phyloP scores from a whole-genome alignment of 2,329 filamentous ascomycete species.

The Hypomyces perniciosus region DNA sequence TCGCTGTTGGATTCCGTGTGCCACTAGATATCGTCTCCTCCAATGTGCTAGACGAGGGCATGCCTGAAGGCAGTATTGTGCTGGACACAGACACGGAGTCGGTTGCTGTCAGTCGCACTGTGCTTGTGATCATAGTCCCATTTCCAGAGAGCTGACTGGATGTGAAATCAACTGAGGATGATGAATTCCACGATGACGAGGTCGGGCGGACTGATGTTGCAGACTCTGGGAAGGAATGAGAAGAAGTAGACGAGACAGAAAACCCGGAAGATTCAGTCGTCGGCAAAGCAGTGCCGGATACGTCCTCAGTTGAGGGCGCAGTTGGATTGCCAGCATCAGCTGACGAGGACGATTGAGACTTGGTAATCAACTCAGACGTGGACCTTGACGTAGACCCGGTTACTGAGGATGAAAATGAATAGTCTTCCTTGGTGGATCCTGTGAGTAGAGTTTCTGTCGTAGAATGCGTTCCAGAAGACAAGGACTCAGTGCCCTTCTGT shows the following conservation, averaged over 20 bases:
- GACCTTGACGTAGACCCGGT: neutral
- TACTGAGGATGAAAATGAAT: conserved; percentile 6
- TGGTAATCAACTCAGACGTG: neutral
- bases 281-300: conserved; percentile 3
- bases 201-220: neutral
- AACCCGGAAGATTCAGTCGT: neutral
- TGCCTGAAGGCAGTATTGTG: neutral
- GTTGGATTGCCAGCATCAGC: neutral
- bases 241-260: neutral
- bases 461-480: conserved; percentile 3
- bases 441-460: conserved; percentile 2
- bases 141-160: neutral
- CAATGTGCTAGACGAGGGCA: neutral
- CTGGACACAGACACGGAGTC: neutral
- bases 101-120: neutral
- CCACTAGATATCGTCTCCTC: neutral
- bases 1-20: neutral
- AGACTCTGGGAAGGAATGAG: neutral
- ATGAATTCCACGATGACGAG: neutral
- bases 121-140: conserved; percentile 1
- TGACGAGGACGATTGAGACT: neutral
- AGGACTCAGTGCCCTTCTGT: conserved; percentile 2
- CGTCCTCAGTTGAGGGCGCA: neutral
- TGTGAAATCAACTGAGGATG: neutral
- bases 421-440: neutral